Evolutionary conservation across 176 grass and related monocot genomes (phyloP).

Genomic region (Stipa capillata): DNA sequence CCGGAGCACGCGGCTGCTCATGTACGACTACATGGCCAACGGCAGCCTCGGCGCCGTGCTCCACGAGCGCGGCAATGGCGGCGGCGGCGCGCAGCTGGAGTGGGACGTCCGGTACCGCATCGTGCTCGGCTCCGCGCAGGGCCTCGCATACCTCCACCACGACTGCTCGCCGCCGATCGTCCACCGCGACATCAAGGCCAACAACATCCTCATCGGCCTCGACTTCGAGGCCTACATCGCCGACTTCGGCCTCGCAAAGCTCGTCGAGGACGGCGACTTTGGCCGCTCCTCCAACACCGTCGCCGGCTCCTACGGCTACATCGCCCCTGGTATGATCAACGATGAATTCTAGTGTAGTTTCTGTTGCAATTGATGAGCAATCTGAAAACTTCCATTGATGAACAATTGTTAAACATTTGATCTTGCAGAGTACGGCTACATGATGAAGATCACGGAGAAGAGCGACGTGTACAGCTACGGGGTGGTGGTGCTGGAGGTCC

Average conservation of each 20-base stretch:
- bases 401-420: not conserved
- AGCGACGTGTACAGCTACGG: constrained; percentile 98
- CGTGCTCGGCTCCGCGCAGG: constrained; percentile 79
- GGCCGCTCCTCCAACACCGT: constrained; percentile 78
- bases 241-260: constrained; percentile 94
- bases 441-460: constrained; percentile 96
- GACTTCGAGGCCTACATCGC: constrained; percentile 97
- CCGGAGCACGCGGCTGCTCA: constrained; percentile 68
- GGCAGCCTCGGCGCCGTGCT: constrained; percentile 88
- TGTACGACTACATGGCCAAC: constrained; percentile 99
- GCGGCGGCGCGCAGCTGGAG: constrained; percentile 60
- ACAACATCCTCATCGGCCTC: constrained; percentile 90
- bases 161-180: constrained; percentile 90
- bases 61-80: constrained; percentile 70
- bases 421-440: constrained; percentile 88
- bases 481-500: constrained; percentile 92
- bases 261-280: constrained; percentile 81
- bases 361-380: not conserved
- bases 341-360: not conserved
- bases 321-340: constrained; percentile 63
- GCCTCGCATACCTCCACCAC: constrained; percentile 85
- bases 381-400: not conserved
- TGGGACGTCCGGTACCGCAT: constrained; percentile 89
- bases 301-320: constrained; percentile 96
- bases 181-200: constrained; percentile 94